A percentile compares a stretch with the other conserved stretches of the same genome.
Conservation (phyloP, 306 rosid genomes). For the Cucumis sativus region Cucumber_9930_V3 NC_026656.2:17886001-17886500, state of each 20-base stretch:
- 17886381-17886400: conserved; percentile 94
- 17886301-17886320: neutral
- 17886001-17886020: neutral
- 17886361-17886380: conserved; percentile 86
- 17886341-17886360: conserved; percentile 20
- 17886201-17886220: conserved; percentile 80
- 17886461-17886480: neutral
- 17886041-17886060: neutral
- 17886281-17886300: conserved; percentile 6
- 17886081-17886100: neutral
- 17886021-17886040: neutral
- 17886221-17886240: conserved; percentile 91
- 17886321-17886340: conserved; percentile 11
- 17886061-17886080: neutral
- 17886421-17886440: conserved; percentile 45
- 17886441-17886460: conserved; percentile 1
- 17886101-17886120: neutral
- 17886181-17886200: conserved; percentile 98
- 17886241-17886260: conserved; percentile 99
- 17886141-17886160: neutral
- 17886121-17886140: neutral
- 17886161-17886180: conserved; percentile 25
- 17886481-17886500: neutral
- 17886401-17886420: conserved; percentile 92
- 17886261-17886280: conserved; percentile 19